These are phyloP conservation scores for Biscogniauxia sp. DNA, from an alignment of 2,329 filamentous ascomycete genomes.

Conservation along the genomic window DNA sequence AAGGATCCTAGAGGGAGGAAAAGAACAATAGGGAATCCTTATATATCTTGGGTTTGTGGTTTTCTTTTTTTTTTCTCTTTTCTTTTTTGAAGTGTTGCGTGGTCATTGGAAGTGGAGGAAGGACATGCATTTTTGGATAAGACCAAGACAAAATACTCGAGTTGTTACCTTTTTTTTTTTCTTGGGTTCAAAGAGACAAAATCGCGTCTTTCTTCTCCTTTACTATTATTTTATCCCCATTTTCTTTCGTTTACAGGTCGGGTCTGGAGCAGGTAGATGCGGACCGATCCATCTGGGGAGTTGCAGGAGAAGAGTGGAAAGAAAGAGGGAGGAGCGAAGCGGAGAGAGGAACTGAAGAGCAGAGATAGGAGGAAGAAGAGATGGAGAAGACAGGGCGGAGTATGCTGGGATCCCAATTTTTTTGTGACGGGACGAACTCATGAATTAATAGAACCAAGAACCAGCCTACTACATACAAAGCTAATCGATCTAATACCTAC, in stretches of 20 bases:
- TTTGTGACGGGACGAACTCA: not conserved
- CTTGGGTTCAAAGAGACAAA: not conserved
- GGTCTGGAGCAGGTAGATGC: not conserved
- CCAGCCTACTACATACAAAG: not conserved
- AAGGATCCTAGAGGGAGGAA: slow-evolving; percentile 2
- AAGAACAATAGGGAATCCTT: not conserved
- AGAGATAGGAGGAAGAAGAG: not conserved
- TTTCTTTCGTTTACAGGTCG: not conserved
- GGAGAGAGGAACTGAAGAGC: not conserved
- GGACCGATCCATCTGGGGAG: not conserved
- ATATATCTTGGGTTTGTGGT: slow-evolving; percentile 5
- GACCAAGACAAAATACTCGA: not conserved
- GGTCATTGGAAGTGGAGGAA: not conserved
- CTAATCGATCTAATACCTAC: not conserved
- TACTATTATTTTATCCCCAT: slow-evolving; percentile 1
- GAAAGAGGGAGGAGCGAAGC: not conserved
- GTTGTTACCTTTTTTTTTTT: not conserved
- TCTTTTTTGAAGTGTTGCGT: not conserved
- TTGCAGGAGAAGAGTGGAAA: not conserved
- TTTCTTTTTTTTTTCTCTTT: not conserved
- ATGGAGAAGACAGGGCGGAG: not conserved
- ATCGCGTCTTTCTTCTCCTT: not conserved
- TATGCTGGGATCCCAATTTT: not conserved
- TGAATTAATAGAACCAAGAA: not conserved
- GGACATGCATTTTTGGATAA: not conserved